Conservation (phyloP, 73 alveolate genomes). For the Paramecium primaurelia region DNA sequence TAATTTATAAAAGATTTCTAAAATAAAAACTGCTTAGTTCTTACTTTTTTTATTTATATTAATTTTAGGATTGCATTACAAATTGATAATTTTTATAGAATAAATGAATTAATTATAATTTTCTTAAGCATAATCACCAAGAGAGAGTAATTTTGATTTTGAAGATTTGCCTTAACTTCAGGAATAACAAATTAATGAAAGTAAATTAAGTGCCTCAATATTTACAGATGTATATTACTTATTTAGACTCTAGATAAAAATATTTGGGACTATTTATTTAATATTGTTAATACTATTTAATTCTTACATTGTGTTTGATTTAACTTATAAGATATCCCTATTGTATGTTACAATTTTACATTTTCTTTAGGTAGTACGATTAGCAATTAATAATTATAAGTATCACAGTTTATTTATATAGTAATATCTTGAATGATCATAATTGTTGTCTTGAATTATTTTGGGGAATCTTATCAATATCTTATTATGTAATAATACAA, state of each 20-base stretch:
- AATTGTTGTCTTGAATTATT: not conserved
- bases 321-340: not conserved
- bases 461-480: not conserved
- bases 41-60: not conserved
- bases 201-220: not conserved
- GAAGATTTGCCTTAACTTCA: not conserved
- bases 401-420: not conserved
- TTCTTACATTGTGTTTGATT: not conserved
- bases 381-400: slow-evolving; percentile 11
- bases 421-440: not conserved
- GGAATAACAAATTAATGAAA: not conserved
- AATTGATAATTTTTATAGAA: not conserved
- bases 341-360: slow-evolving; percentile 10
- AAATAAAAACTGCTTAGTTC: not conserved
- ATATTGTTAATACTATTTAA: slow-evolving; percentile 13
- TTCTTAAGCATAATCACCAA: not conserved
- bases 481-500: not conserved
- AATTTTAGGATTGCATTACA: not conserved
- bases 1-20: too few relatives aligned
- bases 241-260: not conserved
- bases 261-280: not conserved
- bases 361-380: not conserved
- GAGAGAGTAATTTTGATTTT: not conserved
- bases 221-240: not conserved
- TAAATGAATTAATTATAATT: not conserved